A percentile compares a stretch with the other conserved stretches of the same genome.
Conservation (phyloP, 1,139 yeast genomes). For the Lizanozyma gosingica region DNA sequence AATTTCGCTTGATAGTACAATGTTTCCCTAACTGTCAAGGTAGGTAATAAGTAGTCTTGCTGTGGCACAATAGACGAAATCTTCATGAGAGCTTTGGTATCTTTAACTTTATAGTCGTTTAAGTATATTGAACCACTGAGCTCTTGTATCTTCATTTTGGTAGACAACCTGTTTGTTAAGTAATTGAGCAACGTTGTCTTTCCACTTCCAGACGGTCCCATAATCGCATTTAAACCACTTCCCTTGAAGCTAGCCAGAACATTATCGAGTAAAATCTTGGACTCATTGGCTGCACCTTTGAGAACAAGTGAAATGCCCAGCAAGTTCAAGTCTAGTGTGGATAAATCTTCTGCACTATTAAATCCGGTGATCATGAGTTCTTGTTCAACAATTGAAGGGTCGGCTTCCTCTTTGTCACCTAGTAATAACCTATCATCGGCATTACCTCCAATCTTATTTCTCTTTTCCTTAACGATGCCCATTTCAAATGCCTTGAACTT, state of each 20-base stretch:
- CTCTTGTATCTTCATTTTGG: conserved; percentile 4
- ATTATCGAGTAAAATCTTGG: not conserved
- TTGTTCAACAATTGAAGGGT: not conserved
- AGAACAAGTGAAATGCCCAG: not conserved
- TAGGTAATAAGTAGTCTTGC: conserved; percentile 32
- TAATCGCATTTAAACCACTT: conserved; percentile 20
- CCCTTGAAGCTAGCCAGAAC: not conserved
- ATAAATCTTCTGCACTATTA: not conserved
- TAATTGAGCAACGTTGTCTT: conserved; percentile 37
- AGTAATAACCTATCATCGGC: not conserved
- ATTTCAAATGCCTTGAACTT: conserved; percentile 44
- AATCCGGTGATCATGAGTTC: not conserved
- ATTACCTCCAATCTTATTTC: conserved; percentile 22
- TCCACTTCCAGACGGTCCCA: conserved; percentile 48
- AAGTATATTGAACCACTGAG: not conserved
- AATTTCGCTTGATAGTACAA: conserved; percentile 33
- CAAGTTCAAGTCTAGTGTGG: not conserved
- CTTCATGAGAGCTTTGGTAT: conserved; percentile 16
- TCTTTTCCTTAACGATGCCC: conserved; percentile 37
- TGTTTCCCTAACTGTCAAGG: conserved; percentile 37
- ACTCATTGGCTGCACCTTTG: not conserved
- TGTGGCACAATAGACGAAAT: conserved; percentile 38
- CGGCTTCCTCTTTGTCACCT: not conserved
- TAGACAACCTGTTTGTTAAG: conserved; percentile 26
- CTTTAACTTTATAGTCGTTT: conserved; percentile 13